Conservation (phyloP, 306 rosid genomes). For the Fagus crenata region DNA sequence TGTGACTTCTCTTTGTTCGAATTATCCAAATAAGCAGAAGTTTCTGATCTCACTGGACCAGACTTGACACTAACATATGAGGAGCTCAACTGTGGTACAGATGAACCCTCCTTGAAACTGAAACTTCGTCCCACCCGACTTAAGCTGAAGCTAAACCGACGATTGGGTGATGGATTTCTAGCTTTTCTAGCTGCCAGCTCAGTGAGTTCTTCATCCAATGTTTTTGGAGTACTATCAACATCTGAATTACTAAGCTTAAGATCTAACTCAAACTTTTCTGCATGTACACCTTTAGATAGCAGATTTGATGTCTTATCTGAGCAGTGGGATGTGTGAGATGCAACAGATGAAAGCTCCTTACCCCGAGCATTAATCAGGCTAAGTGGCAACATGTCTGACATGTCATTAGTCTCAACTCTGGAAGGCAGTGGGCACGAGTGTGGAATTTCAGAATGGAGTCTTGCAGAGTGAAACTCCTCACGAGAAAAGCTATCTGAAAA, state of each 20-base stretch:
- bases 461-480: constrained; percentile 40
- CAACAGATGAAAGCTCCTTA: constrained; percentile 38
- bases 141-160: constrained; percentile 68
- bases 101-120: constrained; percentile 74
- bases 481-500: constrained; percentile 51
- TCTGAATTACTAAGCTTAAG: constrained; percentile 28
- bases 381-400: constrained; percentile 30
- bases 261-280: constrained; percentile 29
- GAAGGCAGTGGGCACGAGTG: constrained; percentile 47
- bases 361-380: constrained; percentile 29
- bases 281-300: constrained; percentile 30
- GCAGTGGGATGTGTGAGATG: constrained; percentile 29
- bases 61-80: constrained; percentile 52
- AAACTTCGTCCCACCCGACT: constrained; percentile 73
- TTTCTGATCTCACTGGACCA: constrained; percentile 61
- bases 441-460: constrained; percentile 46
- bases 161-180: constrained; percentile 54
- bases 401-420: constrained; percentile 27
- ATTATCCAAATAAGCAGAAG: constrained; percentile 39
- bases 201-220: constrained; percentile 42
- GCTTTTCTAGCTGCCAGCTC: constrained; percentile 45
- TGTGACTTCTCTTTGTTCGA: constrained; percentile 42
- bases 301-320: constrained; percentile 37
- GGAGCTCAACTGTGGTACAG: constrained; percentile 56
- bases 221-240: constrained; percentile 30